phyloP scores from a whole-genome alignment of 306 rosid species.

The Hippophae gyantsensis region DNA sequence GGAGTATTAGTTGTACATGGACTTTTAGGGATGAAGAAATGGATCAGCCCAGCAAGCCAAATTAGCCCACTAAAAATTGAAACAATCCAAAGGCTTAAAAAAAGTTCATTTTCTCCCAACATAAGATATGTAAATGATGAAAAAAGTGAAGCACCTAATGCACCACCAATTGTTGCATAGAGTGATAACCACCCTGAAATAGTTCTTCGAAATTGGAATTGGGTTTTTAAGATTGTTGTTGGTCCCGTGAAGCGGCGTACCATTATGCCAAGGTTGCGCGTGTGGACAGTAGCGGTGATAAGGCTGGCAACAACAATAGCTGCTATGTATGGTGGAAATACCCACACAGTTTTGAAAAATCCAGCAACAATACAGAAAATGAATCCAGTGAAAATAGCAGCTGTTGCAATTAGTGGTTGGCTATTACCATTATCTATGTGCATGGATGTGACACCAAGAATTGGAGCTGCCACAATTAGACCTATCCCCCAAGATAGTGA shows the following conservation, averaged over 20 bases:
- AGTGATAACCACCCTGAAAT: slow-evolving; percentile 52
- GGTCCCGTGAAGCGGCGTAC: slow-evolving; percentile 45
- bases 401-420: slow-evolving; percentile 36
- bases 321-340: slow-evolving; percentile 56
- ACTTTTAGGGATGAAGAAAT: slow-evolving; percentile 33
- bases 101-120: slow-evolving; percentile 35
- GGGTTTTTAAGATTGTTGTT: slow-evolving; percentile 13
- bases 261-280: slow-evolving; percentile 69
- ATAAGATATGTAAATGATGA: slow-evolving; percentile 63
- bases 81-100: slow-evolving; percentile 67
- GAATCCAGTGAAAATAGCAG: slow-evolving; percentile 50
- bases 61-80: slow-evolving; percentile 75
- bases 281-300: slow-evolving; percentile 58
- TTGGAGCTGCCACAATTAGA: slow-evolving; percentile 49
- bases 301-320: slow-evolving; percentile 46
- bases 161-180: slow-evolving; percentile 39
- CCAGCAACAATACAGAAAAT: slow-evolving; percentile 70
- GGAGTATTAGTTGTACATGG: slow-evolving; percentile 9
- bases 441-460: slow-evolving; percentile 42
- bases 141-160: slow-evolving; percentile 46
- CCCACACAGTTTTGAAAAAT: slow-evolving; percentile 44
- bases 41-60: slow-evolving; percentile 62
- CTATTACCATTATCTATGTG: slow-evolving; percentile 50
- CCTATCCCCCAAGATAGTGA: slow-evolving; percentile 79
- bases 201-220: slow-evolving; percentile 30